Evolutionary conservation across 2,329 filamentous ascomycete species (phyloP), one percentile per base, ranked within the genome.

Genomic region (Alternaria viburni): DNA sequence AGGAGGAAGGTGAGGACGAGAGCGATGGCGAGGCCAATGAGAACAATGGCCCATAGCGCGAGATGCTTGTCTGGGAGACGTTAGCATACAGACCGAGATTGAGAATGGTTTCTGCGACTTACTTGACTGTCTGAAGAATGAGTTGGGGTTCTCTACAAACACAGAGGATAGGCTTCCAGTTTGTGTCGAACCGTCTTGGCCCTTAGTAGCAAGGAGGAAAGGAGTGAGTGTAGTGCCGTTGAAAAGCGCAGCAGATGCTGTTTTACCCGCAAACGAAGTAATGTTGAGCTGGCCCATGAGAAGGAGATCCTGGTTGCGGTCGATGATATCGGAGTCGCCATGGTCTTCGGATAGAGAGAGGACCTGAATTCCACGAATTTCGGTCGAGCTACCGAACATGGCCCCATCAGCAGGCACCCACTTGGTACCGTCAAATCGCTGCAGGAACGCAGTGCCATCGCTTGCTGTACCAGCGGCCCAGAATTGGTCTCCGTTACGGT

Each of bases 171-270:
- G 87, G 72, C 89, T 94, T 52, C 94, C 93, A 11, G 88, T 83
- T 17, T 68, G 57, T 12, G 85, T 84, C 62, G 89, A 89, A 72
- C 89, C 85, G 12, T 86, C 81, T 52, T 71, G 66, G 8, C 68
- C 68, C 62, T 86, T 90, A 49, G 88, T 91, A 2, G 94, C 92
- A 45, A 99, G 86, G 44, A 93, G 87, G 78, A 95, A 97, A 0
- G 96, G 95, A 55, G 85, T 85, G 76, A 95, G 89, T 3, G 84
- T 82, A 11, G 89, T 93, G 72, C 96, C 96, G 74, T 98, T 93
- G 83, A 92, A 99, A 26, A 97, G 83, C 8, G 90, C 95, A 9
- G 93, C 93, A 13, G 95, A 97, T 6, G 91, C 93, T 61, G 89
- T 90, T 62, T 95, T 17, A 41, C 36, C 36, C 36, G 36, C 94